These are phyloP conservation scores for Quercus wislizeni DNA, from an alignment of 306 rosid genomes.

Conservation along the genomic window DNA sequence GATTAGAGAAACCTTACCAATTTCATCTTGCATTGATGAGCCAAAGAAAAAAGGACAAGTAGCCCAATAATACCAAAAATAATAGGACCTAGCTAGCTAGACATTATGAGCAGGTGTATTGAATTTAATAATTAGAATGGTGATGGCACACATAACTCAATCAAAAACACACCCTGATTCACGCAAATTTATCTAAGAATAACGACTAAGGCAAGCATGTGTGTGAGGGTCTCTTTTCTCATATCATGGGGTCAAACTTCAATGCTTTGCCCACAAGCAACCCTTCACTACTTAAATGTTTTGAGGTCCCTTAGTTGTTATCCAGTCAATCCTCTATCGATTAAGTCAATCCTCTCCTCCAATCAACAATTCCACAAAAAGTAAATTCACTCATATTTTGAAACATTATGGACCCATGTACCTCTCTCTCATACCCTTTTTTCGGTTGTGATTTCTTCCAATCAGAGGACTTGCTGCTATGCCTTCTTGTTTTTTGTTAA, in stretches of 20 bases:
- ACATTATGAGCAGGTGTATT: conserved; percentile 28
- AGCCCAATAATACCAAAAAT: not conserved
- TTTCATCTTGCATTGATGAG: conserved; percentile 21
- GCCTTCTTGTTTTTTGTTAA: too few relatives aligned
- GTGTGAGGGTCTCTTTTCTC: conserved; percentile 1
- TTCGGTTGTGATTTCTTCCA: too few relatives aligned
- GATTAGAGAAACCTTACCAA: conserved; percentile 19
- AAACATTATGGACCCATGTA: not conserved
- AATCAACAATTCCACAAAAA: too few relatives aligned
- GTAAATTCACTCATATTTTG: conserved; percentile 11
- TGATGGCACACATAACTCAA: not conserved
- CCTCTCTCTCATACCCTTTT: not conserved
- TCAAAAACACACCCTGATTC: conserved; percentile 25
- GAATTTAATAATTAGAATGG: conserved; percentile 6
- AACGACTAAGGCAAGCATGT: not conserved
- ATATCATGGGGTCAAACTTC: conserved; percentile 19
- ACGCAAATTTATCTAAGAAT: conserved; percentile 2
- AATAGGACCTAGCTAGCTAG: not conserved
- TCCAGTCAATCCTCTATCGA: too few relatives aligned
- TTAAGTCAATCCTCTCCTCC: too few relatives aligned
- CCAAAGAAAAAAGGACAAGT: conserved; percentile 42
- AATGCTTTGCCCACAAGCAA: conserved; percentile 27
- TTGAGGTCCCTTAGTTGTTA: not conserved
- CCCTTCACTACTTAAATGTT: not conserved
- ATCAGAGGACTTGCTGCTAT: too few relatives aligned